phyloP scores from a whole-genome alignment of 768 basidiomycete genomes.

The Tricholoma sp. region DNA sequence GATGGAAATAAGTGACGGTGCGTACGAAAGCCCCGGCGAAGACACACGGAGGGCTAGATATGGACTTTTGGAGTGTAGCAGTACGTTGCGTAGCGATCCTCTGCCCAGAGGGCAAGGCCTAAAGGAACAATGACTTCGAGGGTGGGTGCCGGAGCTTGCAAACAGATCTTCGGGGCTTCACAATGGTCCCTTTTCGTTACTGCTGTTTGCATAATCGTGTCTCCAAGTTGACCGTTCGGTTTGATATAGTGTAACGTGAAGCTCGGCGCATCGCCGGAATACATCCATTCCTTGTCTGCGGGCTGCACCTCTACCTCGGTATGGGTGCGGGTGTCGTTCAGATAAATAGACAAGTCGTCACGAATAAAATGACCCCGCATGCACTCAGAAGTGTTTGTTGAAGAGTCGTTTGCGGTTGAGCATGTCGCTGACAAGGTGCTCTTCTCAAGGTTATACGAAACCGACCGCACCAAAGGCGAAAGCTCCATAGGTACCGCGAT shows the following conservation, averaged over 20 bases:
- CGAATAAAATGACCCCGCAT: neutral
- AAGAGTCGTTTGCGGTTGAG: neutral
- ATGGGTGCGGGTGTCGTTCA: neutral
- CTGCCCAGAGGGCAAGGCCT: conserved; percentile 7
- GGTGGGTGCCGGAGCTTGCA: neutral
- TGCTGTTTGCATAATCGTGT: conserved; percentile 9
- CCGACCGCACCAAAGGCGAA: conserved; percentile 1
- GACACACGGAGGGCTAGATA: neutral
- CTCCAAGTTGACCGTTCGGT: neutral
- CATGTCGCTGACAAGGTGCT: neutral
- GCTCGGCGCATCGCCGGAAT: conserved; percentile 12
- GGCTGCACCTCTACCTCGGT: conserved; percentile 3
- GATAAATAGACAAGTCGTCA: neutral
- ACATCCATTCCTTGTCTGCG: conserved; percentile 10
- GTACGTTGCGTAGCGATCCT: conserved; percentile 6
- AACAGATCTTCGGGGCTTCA: conserved; percentile 11
- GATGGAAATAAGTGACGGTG: no score
- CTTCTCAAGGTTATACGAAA: neutral
- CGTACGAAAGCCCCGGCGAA: no score
- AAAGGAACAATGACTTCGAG: conserved; percentile 3
- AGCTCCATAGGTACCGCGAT: neutral
- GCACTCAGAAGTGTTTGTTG: neutral
- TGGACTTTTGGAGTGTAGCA: neutral
- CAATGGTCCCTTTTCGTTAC: conserved; percentile 13
- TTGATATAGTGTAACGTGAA: conserved; percentile 5